Percentiles rank a stretch among this genome's conserved stretches.
phyloP scores from a whole-genome alignment of 1,139 yeast species.

The Eremothecium gossypii region DNA sequence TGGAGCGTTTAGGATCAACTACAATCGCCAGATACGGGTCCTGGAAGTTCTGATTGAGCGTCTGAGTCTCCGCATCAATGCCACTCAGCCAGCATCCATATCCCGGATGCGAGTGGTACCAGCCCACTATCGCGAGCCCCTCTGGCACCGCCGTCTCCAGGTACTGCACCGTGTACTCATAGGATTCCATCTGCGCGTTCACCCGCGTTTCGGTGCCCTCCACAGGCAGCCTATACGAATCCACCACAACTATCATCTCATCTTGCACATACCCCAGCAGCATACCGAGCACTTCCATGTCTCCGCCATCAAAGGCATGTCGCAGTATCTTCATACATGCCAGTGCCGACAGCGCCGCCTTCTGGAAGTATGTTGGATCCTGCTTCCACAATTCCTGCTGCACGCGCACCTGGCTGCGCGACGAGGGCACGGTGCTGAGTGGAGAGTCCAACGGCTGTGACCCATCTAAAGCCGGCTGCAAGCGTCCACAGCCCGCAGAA shows the following conservation, averaged over 20 bases:
- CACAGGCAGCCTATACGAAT: conserved; percentile 80
- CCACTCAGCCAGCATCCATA: conserved; percentile 93
- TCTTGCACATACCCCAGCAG: conserved; percentile 65
- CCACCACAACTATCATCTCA: conserved; percentile 60
- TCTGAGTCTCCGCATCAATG: conserved; percentile 82
- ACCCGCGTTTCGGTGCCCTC: conserved; percentile 95
- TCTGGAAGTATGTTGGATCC: conserved; percentile 53
- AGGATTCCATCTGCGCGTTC: conserved; percentile 88
- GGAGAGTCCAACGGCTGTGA: neutral
- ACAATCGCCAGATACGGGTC: conserved; percentile 89
- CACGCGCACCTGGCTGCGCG: conserved; percentile 5
- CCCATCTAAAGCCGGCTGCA: neutral
- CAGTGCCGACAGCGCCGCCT: conserved; percentile 59
- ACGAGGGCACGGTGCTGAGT: conserved; percentile 1
- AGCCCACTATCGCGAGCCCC: conserved; percentile 69
- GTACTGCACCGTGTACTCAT: conserved; percentile 88
- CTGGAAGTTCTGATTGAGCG: conserved; percentile 75
- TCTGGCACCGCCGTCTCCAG: conserved; percentile 49
- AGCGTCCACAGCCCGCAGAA: no score
- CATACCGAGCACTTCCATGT: conserved; percentile 95
- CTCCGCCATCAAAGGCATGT: conserved; percentile 80
- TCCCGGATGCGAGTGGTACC: conserved; percentile 97
- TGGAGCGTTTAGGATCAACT: conserved; percentile 70
- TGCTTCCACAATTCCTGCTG: conserved; percentile 37
- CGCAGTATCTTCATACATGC: conserved; percentile 73